Conservation (phyloP, 2,329 filamentous ascomycete genomes). For the Xylaria sp. region DNA sequence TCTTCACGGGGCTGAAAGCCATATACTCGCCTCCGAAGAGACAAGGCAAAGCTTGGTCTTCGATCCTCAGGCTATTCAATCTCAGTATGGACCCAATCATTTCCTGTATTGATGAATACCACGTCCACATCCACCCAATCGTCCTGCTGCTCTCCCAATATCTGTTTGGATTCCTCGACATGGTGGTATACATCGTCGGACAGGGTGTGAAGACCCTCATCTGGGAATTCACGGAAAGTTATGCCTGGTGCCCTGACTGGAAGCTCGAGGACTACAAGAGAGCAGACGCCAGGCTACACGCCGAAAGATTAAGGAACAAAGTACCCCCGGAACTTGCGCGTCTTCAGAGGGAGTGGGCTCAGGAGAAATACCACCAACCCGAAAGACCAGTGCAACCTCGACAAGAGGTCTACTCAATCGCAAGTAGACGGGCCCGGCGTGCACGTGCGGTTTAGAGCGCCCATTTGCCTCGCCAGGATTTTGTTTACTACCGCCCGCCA, state of each 20-base stretch:
- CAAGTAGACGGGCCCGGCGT: not conserved
- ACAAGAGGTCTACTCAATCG: not conserved
- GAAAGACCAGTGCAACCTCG: not conserved
- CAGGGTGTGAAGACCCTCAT: not conserved
- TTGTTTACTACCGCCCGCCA: not conserved
- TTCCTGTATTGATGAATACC: not conserved
- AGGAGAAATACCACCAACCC: not conserved
- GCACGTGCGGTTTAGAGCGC: constrained; percentile 12
- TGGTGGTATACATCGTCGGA: not conserved
- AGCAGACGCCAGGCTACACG: not conserved
- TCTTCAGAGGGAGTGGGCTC: not conserved
- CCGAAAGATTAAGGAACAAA: not conserved
- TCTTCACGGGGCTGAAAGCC: not conserved
- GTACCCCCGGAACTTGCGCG: not conserved
- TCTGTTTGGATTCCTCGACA: not conserved
- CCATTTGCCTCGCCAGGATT: not conserved
- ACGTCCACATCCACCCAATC: not conserved
- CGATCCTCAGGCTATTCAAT: not conserved
- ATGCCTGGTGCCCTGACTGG: constrained; percentile 10
- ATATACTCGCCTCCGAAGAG: too few species aligned
- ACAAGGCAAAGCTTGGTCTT: not conserved
- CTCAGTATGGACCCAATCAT: not conserved
- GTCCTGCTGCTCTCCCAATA: not conserved
- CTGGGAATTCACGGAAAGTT: not conserved
- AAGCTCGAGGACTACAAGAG: not conserved